These are phyloP conservation scores for Venustampulla echinocandica DNA, from an alignment of 495 filamentous ascomycete genomes.

Conservation along the genomic window DNA sequence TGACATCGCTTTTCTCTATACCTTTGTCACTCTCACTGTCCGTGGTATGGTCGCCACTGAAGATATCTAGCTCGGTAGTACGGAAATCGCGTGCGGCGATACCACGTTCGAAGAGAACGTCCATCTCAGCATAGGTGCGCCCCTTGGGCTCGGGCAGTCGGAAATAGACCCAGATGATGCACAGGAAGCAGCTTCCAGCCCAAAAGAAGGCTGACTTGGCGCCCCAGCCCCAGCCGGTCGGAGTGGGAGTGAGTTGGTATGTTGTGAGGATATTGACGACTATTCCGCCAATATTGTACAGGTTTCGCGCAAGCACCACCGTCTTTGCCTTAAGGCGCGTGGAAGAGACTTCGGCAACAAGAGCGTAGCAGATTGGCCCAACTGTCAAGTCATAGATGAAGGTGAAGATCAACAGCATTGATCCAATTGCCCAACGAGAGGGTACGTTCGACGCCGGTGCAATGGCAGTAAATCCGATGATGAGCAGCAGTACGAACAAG, in stretches of 20 bases:
- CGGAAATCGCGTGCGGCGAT: conserved; percentile 59
- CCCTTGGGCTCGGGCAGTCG: conserved; percentile 62
- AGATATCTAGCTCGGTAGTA: conserved; percentile 52
- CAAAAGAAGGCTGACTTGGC: conserved; percentile 47
- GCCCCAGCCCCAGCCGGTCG: conserved; percentile 45
- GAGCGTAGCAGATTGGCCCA: conserved; percentile 50
- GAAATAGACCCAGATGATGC: conserved; percentile 36
- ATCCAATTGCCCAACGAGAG: conserved; percentile 38
- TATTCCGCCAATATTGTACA: conserved; percentile 43
- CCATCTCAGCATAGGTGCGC: conserved; percentile 61
- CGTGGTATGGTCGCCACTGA: conserved; percentile 35
- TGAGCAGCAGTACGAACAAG: conserved; percentile 35
- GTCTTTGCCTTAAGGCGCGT: conserved; percentile 45
- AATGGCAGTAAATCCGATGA: conserved; percentile 24
- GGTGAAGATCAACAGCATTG: conserved; percentile 44
- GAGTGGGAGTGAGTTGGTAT: conserved; percentile 36
- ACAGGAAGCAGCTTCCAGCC: conserved; percentile 39
- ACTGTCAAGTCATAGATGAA: conserved; percentile 50
- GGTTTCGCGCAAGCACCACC: conserved; percentile 46
- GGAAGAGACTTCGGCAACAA: conserved; percentile 50
- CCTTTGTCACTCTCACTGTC: neutral
- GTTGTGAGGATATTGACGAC: conserved; percentile 39
- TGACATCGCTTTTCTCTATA: too few species aligned
- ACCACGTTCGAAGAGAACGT: conserved; percentile 55
- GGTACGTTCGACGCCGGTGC: conserved; percentile 20